Conservation (phyloP, 2,329 filamentous ascomycete species). For the Akanthomyces dipterigenus region DNA sequence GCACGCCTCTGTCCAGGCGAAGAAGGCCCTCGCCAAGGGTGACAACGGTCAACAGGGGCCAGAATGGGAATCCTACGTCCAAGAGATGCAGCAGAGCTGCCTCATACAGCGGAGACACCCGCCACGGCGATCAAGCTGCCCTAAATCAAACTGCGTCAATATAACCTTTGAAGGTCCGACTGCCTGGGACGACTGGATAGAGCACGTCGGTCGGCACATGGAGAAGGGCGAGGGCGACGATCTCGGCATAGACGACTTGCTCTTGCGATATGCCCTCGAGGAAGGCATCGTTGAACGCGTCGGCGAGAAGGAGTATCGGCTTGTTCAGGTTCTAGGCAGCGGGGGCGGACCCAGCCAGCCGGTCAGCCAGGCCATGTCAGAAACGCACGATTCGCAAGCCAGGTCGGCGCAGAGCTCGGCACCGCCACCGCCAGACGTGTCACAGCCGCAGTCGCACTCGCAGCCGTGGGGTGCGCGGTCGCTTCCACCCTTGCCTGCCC, state of each 20-base stretch:
- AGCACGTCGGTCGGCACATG: constrained; percentile 86
- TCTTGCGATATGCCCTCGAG: constrained; percentile 56
- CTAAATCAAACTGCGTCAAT: constrained; percentile 62
- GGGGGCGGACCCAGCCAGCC: constrained; percentile 13
- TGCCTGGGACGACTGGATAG: constrained; percentile 86
- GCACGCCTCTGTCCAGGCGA: constrained; percentile 68
- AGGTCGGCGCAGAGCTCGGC: neutral
- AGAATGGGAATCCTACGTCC: constrained; percentile 60
- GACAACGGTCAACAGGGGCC: constrained; percentile 49
- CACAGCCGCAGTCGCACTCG: too few relatives aligned
- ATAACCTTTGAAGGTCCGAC: constrained; percentile 64
- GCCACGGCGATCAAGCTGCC: constrained; percentile 65
- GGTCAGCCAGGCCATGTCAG: constrained; percentile 15
- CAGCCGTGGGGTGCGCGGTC: neutral
- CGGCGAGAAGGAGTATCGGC: constrained; percentile 22
- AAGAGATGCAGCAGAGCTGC: constrained; percentile 68
- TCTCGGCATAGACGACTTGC: constrained; percentile 50
- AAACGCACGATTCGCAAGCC: constrained; percentile 20
- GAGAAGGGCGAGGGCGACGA: constrained; percentile 60
- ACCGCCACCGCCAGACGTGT: neutral
- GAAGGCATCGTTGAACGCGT: constrained; percentile 56
- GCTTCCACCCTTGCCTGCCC: neutral
- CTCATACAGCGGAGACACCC: constrained; percentile 61
- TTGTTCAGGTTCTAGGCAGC: constrained; percentile 14
- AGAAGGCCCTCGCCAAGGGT: constrained; percentile 48